These are phyloP conservation scores for Colletotrichum kahawae DNA, from an alignment of 2,329 filamentous ascomycete genomes.

Conservation along the genomic window DNA sequence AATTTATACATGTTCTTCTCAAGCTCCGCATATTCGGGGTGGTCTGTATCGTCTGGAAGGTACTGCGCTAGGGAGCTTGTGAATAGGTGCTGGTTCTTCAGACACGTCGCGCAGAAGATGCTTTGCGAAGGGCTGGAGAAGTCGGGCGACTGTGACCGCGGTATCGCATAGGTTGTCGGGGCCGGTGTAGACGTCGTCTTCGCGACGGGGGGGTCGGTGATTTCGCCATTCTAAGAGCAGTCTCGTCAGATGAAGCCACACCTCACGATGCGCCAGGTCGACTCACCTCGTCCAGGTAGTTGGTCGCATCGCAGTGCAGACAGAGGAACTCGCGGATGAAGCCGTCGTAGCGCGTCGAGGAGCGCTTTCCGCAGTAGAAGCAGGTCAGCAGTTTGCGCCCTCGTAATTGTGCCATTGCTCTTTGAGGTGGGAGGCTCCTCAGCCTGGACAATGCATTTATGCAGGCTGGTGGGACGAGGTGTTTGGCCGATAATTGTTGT, in stretches of 20 bases:
- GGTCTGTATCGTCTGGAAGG: constrained; percentile 65
- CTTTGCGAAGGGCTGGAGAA: constrained; percentile 35
- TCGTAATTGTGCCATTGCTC: constrained; percentile 47
- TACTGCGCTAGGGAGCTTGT: constrained; percentile 81
- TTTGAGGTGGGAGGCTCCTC: background rate
- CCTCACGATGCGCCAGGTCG: background rate
- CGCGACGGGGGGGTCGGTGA: constrained; percentile 80
- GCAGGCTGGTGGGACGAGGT: constrained; percentile 7
- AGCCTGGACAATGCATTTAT: constrained; percentile 21
- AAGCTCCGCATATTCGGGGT: constrained; percentile 72
- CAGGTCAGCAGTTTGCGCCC: constrained; percentile 62
- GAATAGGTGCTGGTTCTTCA: constrained; percentile 88
- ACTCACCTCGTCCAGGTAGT: constrained; percentile 84
- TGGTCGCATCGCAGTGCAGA: constrained; percentile 80
- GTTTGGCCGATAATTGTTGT: constrained; percentile 1
- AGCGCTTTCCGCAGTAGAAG: constrained; percentile 83
- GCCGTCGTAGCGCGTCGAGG: constrained; percentile 63
- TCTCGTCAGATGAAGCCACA: background rate
- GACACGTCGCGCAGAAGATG: constrained; percentile 76
- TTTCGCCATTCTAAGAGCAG: constrained; percentile 75
- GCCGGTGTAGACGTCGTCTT: constrained; percentile 54
- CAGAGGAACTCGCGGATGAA: constrained; percentile 73
- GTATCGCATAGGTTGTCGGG: constrained; percentile 52
- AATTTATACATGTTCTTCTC: constrained; percentile 74
- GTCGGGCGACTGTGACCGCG: constrained; percentile 41